Evolutionary conservation across 1,284 basidiomycete species (phyloP).

Genomic region (Sutorius eximius): DNA sequence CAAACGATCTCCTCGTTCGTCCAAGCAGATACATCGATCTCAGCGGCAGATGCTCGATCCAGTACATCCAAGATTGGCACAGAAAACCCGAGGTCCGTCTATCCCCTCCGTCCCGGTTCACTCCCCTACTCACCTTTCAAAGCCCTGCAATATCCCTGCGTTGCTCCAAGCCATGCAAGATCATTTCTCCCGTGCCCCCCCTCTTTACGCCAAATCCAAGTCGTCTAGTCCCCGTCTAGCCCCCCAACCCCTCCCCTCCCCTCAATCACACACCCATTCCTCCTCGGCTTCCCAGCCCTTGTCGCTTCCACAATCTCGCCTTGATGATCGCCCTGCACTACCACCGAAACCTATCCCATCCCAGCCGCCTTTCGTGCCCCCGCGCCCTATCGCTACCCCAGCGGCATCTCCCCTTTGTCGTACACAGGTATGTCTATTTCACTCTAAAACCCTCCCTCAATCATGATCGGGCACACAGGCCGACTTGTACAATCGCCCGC

Average conservation of each 20-base stretch:
- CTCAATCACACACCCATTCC: constrained; percentile 25
- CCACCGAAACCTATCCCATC: constrained; percentile 47
- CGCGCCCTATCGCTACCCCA: constrained; percentile 16
- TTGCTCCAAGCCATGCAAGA: constrained; percentile 75
- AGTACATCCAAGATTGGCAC: constrained; percentile 78
- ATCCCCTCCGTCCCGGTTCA: constrained; percentile 17
- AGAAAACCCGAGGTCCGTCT: constrained; percentile 78
- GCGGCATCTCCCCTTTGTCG: constrained; percentile 7
- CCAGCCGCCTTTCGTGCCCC: constrained; percentile 15
- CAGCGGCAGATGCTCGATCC: constrained; percentile 71
- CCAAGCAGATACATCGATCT: constrained; percentile 78
- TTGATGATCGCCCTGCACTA: constrained; percentile 41
- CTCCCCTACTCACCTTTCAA: constrained; percentile 15
- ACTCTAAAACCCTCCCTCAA: constrained; percentile 10
- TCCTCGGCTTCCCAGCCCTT: constrained; percentile 16
- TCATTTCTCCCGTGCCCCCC: constrained; percentile 83
- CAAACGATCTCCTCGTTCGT: constrained; percentile 86
- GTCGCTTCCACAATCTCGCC: constrained; percentile 16
- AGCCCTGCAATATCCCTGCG: constrained; percentile 69
- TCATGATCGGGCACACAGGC: constrained; percentile 24
- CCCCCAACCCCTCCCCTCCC: constrained; percentile 26
- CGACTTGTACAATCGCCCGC: constrained; percentile 37
- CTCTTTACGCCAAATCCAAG: constrained; percentile 86
- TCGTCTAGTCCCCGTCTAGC: constrained; percentile 19
- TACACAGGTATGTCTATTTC: constrained; percentile 21